Evolutionary conservation across 2,329 filamentous ascomycete species (phyloP).

Genomic region (Epichloe gansuensis): DNA sequence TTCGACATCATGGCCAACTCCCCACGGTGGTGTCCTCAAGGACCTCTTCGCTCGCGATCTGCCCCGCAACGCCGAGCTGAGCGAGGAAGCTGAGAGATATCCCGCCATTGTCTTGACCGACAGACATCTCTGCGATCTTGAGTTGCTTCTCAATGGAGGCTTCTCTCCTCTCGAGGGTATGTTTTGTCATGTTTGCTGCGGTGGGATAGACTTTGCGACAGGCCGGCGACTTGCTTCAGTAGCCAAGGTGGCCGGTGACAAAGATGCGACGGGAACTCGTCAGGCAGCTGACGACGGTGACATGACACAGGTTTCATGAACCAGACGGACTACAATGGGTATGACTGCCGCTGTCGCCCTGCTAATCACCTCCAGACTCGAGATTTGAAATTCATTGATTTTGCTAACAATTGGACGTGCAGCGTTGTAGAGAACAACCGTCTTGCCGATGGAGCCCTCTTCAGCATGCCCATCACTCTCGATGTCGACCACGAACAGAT

Average conservation of each 20-base stretch:
- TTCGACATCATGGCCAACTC: constrained; percentile 48
- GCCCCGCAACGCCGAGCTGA: constrained; percentile 67
- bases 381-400: neutral
- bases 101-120: constrained; percentile 78
- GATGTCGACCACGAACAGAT: constrained; percentile 70
- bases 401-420: neutral
- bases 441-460: constrained; percentile 78
- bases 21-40: constrained; percentile 91
- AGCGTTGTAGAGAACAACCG: constrained; percentile 85
- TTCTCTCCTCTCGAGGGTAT: constrained; percentile 94
- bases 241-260: neutral
- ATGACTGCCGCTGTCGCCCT: constrained; percentile 23
- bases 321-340: constrained; percentile 94
- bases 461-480: constrained; percentile 93
- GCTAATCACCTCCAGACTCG: neutral
- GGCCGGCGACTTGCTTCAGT: neutral
- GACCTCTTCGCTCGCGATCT: constrained; percentile 91
- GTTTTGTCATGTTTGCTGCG: constrained; percentile 19
- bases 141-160: constrained; percentile 92
- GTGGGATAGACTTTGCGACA: neutral
- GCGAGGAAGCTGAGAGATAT: constrained; percentile 72
- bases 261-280: neutral
- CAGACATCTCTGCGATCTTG: constrained; percentile 94
- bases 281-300: constrained; percentile 1
- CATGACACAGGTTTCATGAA: constrained; percentile 72